A percentile compares a stretch with the other conserved stretches of the same genome.
Conservation (phyloP, 2,329 filamentous ascomycete species). For the Aspergillus amoenus region DNA sequence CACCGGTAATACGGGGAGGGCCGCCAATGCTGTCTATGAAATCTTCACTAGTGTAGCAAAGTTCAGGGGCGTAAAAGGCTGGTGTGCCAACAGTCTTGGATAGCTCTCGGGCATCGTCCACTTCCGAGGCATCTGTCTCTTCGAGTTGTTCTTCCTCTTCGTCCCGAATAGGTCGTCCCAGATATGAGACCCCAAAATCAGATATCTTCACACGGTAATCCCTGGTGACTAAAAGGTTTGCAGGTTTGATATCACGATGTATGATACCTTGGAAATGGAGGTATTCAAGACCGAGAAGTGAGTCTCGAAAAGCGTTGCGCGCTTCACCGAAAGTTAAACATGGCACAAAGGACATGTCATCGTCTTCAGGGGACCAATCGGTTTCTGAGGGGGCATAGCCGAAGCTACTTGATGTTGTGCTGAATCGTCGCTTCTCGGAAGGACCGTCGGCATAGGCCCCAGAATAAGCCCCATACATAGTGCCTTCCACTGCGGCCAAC, state of each 20-base stretch:
- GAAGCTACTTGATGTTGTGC: slow-evolving; percentile 69
- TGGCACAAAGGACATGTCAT: slow-evolving; percentile 90
- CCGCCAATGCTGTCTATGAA: slow-evolving; percentile 54
- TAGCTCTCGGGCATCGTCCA: slow-evolving; percentile 92
- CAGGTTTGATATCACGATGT: slow-evolving; percentile 82
- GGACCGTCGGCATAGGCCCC: slow-evolving; percentile 61
- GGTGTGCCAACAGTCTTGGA: slow-evolving; percentile 97
- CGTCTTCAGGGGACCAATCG: slow-evolving; percentile 55
- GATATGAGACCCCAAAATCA: slow-evolving; percentile 97
- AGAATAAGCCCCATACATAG: slow-evolving; percentile 74
- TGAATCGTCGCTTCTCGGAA: slow-evolving; percentile 69
- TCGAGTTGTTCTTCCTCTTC: slow-evolving; percentile 75
- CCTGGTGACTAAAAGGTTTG: slow-evolving; percentile 84
- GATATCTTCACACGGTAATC: slow-evolving; percentile 94
- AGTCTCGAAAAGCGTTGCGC: slow-evolving; percentile 84
- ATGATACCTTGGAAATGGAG: slow-evolving; percentile 84
- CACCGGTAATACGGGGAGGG: slow-evolving; percentile 74
- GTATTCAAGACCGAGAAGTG: slow-evolving; percentile 89
- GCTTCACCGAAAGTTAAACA: slow-evolving; percentile 85
- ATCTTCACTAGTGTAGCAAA: slow-evolving; percentile 83
- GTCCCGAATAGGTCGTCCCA: slow-evolving; percentile 82
- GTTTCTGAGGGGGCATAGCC: slow-evolving; percentile 46
- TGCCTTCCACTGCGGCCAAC: slow-evolving; percentile 66
- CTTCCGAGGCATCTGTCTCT: slow-evolving; percentile 79
- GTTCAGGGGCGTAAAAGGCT: slow-evolving; percentile 93